Evolutionary conservation across 2,329 filamentous ascomycete species (phyloP).

Genomic region (Trichoderma polysporum): DNA sequence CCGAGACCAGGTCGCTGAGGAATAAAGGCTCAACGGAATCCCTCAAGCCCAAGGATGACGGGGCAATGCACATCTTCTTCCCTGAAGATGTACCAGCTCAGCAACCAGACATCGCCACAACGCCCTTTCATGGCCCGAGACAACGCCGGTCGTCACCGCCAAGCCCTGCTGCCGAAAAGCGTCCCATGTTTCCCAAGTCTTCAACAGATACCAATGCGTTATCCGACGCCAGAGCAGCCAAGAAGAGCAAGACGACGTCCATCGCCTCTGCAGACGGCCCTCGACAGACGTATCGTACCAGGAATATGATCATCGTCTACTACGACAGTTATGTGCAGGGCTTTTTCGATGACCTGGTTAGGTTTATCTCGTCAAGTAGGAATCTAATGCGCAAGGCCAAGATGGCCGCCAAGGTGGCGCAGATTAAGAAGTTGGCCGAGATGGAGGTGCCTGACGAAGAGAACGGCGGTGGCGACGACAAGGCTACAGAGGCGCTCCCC

Average conservation of each 20-base stretch:
- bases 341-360: constrained; percentile 78
- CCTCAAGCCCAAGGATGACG: constrained; percentile 50
- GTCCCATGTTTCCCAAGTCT: constrained; percentile 39
- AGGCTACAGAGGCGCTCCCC: constrained; percentile 35
- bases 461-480: constrained; percentile 40
- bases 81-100: constrained; percentile 24
- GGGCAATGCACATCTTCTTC: constrained; percentile 25
- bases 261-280: constrained; percentile 51
- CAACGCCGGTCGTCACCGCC: constrained; percentile 20
- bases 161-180: constrained; percentile 17
- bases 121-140: neutral
- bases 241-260: constrained; percentile 52
- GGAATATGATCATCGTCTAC: constrained; percentile 81
- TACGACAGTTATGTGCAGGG: constrained; percentile 87
- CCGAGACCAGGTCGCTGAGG: constrained; percentile 44
- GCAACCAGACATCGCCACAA: neutral
- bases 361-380: constrained; percentile 74
- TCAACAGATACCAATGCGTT: constrained; percentile 47
- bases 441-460: constrained; percentile 56
- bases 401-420: constrained; percentile 73
- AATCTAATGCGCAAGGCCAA: constrained; percentile 86
- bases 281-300: constrained; percentile 61
- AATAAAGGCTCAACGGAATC: constrained; percentile 56
- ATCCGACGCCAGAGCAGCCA: constrained; percentile 48
- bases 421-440: constrained; percentile 60